A percentile compares a stretch with the other conserved stretches of the same genome.
Evolutionary conservation across 2,329 filamentous ascomycete genomes (phyloP).

Genomic region (Ceratocystis alfenasii): DNA sequence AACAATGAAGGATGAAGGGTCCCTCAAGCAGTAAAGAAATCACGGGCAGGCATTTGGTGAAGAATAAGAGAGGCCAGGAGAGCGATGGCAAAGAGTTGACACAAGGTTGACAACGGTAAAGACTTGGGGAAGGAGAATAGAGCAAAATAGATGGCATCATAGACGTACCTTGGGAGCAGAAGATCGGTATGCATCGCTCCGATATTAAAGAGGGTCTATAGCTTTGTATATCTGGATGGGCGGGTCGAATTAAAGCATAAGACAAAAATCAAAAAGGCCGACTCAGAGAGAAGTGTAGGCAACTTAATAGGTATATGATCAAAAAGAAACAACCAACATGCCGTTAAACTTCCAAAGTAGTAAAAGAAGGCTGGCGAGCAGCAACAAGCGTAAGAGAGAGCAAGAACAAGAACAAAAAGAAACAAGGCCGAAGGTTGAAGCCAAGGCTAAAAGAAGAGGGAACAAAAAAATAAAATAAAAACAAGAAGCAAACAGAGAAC

Average conservation of each 20-base stretch:
- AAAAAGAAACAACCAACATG: too few relatives aligned
- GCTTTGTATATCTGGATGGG: neutral
- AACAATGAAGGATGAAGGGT: too few relatives aligned
- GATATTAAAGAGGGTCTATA: conserved; percentile 7
- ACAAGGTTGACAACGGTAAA: too few relatives aligned
- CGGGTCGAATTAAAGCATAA: neutral
- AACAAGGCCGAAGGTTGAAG: neutral
- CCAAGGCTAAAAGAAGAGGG: neutral
- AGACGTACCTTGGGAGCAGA: conserved; percentile 13
- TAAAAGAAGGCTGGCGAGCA: neutral
- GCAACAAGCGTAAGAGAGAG: neutral
- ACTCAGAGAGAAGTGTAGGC: too few relatives aligned
- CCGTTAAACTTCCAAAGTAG: too few relatives aligned
- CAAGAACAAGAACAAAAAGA: neutral
- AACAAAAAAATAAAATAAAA: neutral
- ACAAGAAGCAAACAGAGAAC: neutral
- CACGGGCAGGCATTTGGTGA: too few relatives aligned
- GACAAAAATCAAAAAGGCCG: neutral
- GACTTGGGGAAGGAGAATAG: neutral
- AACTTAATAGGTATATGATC: too few relatives aligned
- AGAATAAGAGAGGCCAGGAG: too few relatives aligned
- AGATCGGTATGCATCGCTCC: conserved; percentile 13
- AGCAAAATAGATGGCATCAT: neutral
- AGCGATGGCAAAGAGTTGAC: neutral
- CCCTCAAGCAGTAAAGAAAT: too few relatives aligned